Evolutionary conservation across 257 asterid genomes (phyloP).

Genomic region (Coffea eugenioides): DNA sequence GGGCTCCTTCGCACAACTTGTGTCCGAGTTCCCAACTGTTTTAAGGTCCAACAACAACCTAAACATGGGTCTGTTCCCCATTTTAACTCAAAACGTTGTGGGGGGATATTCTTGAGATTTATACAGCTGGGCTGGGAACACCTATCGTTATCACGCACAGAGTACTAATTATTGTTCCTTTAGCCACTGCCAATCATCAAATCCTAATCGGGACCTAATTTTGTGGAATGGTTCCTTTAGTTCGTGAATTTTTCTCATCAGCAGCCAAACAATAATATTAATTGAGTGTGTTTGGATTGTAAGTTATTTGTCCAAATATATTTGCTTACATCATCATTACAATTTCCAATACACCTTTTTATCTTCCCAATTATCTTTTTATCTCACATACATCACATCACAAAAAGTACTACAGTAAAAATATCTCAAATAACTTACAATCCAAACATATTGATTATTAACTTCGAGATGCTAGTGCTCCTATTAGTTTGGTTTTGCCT

Average conservation of each 20-base stretch:
- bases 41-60: conserved; percentile 40
- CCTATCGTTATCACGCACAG: conserved; percentile 28
- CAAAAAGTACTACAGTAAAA: no score
- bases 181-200: not conserved
- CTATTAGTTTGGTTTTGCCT: no score
- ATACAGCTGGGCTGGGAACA: conserved; percentile 1
- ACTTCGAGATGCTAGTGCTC: no score
- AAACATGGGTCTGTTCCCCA: conserved; percentile 40
- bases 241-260: not conserved
- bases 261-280: not conserved
- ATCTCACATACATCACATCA: no score
- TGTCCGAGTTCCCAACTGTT: conserved; percentile 5
- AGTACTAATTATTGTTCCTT: not conserved
- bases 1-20: not conserved
- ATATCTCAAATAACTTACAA: no score
- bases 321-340: no score
- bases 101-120: conserved; percentile 23
- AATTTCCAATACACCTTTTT: no score
- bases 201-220: not conserved
- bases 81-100: conserved; percentile 24
- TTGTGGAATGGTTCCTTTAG: no score
- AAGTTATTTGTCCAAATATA: no score
- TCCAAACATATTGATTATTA: no score
- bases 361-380: no score
- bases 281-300: no score